phyloP scores from a whole-genome alignment of 164 flowering plant genomes.

The Akebia trifoliata region DNA sequence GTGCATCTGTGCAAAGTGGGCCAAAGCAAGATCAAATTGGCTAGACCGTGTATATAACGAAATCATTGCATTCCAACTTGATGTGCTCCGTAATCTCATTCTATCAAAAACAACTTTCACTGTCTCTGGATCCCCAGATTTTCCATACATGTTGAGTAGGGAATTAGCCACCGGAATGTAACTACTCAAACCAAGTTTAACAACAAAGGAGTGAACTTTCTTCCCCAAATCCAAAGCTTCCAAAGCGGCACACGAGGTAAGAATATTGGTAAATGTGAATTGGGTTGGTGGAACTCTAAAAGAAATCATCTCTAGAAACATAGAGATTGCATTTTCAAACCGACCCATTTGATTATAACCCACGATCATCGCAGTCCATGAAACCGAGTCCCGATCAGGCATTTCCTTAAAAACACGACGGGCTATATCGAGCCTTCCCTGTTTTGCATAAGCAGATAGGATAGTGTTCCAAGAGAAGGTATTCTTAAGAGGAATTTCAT shows the following conservation, averaged over 20 bases:
- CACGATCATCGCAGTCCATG: constrained; percentile 79
- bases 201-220: constrained; percentile 65
- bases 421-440: constrained; percentile 42
- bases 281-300: constrained; percentile 43
- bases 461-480: constrained; percentile 32
- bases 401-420: constrained; percentile 35
- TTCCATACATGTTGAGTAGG: constrained; percentile 78
- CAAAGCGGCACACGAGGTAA: constrained; percentile 60
- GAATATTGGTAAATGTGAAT: constrained; percentile 62
- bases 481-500: constrained; percentile 29
- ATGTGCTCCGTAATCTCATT: constrained; percentile 41
- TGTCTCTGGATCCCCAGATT: constrained; percentile 48
- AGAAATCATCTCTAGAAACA: constrained; percentile 58
- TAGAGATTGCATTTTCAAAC: constrained; percentile 35
- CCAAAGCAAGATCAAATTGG: constrained; percentile 47
- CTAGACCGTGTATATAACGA: constrained; percentile 54
- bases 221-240: constrained; percentile 45
- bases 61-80: constrained; percentile 68
- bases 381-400: constrained; percentile 70
- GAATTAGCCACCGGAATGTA: constrained; percentile 66
- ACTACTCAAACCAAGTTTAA: constrained; percentile 56
- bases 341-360: constrained; percentile 59
- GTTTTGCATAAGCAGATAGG: constrained; percentile 60
- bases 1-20: constrained; percentile 41
- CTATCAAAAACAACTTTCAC: constrained; percentile 55